phyloP scores from a whole-genome alignment of 306 rosid genomes.

The Vigna nakashimae region DNA sequence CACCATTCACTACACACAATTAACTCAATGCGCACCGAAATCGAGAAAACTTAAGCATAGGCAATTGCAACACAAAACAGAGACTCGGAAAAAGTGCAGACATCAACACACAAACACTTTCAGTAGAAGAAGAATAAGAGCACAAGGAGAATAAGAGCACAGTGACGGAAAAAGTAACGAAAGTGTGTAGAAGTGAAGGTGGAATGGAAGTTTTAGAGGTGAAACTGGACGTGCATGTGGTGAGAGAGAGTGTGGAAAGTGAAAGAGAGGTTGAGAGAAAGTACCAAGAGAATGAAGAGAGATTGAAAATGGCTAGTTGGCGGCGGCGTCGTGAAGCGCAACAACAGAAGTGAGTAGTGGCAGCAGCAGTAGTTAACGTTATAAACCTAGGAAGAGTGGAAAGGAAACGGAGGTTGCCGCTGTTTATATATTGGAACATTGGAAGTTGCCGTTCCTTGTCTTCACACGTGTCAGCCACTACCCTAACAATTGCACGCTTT shows the following conservation, averaged over 20 bases:
- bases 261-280: neutral
- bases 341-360: neutral
- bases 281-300: slow-evolving; percentile 26
- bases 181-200: neutral
- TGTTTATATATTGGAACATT: neutral
- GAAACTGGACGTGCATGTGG: slow-evolving; percentile 23
- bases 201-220: neutral
- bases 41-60: neutral
- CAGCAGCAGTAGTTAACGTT: slow-evolving; percentile 11
- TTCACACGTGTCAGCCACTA: slow-evolving; percentile 13
- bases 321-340: slow-evolving; percentile 46
- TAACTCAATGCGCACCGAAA: slow-evolving; percentile 9
- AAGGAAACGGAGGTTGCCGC: neutral
- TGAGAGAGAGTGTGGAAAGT: neutral
- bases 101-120: neutral
- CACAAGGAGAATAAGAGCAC: too few species aligned
- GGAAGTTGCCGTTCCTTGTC: neutral
- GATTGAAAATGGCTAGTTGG: slow-evolving; percentile 31
- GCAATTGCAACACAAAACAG: neutral
- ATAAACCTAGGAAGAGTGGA: slow-evolving; percentile 16
- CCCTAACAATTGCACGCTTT: slow-evolving; percentile 16
- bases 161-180: neutral
- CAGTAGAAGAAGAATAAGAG: neutral
- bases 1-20: neutral
- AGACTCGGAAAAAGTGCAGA: neutral